These are phyloP conservation scores for Lichtheimia ornata DNA, from an alignment of 371 early-diverging fungal species.

Conservation along the genomic window DNA sequence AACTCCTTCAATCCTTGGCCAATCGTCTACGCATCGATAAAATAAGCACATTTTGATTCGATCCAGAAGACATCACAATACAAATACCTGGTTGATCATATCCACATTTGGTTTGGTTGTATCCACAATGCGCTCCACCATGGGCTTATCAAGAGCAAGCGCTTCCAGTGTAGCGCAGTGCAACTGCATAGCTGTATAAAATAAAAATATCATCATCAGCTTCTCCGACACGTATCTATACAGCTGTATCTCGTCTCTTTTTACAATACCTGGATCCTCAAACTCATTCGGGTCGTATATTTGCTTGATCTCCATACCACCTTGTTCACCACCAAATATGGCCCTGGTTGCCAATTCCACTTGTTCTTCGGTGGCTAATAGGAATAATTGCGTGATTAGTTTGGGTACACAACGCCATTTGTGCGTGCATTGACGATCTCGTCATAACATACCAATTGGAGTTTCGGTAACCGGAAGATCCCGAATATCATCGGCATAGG, in stretches of 20 bases:
- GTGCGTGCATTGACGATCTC: background rate
- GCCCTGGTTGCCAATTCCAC: background rate
- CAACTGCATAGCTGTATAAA: constrained; percentile 52
- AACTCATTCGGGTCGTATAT: constrained; percentile 50
- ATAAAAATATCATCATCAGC: constrained; percentile 1
- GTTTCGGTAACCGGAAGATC: constrained; percentile 37
- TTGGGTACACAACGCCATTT: no score
- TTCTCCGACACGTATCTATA: background rate
- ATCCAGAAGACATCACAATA: constrained; percentile 5
- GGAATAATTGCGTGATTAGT: no score
- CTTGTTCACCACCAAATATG: constrained; percentile 16
- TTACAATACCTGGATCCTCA: constrained; percentile 60
- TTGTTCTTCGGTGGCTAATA: constrained; percentile 8
- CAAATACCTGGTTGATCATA: constrained; percentile 21
- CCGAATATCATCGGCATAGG: constrained; percentile 75
- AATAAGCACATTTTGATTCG: constrained; percentile 11
- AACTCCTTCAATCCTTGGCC: background rate
- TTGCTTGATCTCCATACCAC: constrained; percentile 40
- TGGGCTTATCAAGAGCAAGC: constrained; percentile 48
- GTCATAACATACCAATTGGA: constrained; percentile 21
- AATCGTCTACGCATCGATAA: background rate
- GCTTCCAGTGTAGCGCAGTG: constrained; percentile 66
- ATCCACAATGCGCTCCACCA: constrained; percentile 16
- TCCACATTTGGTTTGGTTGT: constrained; percentile 21
- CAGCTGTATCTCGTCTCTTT: background rate